Percentiles rank a stretch among this genome's conserved stretches.
phyloP scores from a whole-genome alignment of 805 yeast genomes.

The Schizosaccharomyces japonicus region DNA sequence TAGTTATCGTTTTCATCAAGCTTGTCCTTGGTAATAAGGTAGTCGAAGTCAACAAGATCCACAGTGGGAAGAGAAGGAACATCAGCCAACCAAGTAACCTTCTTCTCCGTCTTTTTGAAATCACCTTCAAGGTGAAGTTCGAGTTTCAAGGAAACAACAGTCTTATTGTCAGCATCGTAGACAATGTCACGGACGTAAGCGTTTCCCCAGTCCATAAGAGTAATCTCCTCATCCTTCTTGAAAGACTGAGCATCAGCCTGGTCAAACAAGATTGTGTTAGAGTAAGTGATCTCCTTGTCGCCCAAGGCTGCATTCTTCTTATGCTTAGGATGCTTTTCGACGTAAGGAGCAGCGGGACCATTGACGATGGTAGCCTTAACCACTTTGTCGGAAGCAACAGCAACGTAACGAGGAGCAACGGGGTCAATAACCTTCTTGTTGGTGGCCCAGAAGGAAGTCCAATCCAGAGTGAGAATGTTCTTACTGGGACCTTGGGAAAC shows the following conservation, averaged over 20 bases:
- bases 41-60: conserved; percentile 78
- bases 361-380: conserved; percentile 40
- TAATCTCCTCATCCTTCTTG: conserved; percentile 69
- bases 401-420: conserved; percentile 84
- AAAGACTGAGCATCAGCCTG: conserved; percentile 62
- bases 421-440: conserved; percentile 96
- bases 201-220: conserved; percentile 99
- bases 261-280: conserved; percentile 46
- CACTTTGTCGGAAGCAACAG: conserved; percentile 29
- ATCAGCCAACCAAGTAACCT: conserved; percentile 82
- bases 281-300: conserved; percentile 47
- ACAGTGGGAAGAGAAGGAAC: conserved; percentile 47
- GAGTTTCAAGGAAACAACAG: conserved; percentile 43
- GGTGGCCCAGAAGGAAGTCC: conserved; percentile 94
- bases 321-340: conserved; percentile 71
- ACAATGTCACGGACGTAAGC: conserved; percentile 48
- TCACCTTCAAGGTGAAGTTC: conserved; percentile 82
- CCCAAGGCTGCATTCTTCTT: conserved; percentile 89
- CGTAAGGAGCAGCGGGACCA: conserved; percentile 39
- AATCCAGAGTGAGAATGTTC: conserved; percentile 87
- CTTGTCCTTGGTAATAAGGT: conserved; percentile 81
- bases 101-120: conserved; percentile 86
- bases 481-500: conserved; percentile 93
- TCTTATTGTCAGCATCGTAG: conserved; percentile 27
- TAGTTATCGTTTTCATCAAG: conserved; percentile 83